A percentile compares a stretch with the other conserved stretches of the same genome.
phyloP scores from a whole-genome alignment of 768 basidiomycete genomes.

The Trametes coccinea region DNA sequence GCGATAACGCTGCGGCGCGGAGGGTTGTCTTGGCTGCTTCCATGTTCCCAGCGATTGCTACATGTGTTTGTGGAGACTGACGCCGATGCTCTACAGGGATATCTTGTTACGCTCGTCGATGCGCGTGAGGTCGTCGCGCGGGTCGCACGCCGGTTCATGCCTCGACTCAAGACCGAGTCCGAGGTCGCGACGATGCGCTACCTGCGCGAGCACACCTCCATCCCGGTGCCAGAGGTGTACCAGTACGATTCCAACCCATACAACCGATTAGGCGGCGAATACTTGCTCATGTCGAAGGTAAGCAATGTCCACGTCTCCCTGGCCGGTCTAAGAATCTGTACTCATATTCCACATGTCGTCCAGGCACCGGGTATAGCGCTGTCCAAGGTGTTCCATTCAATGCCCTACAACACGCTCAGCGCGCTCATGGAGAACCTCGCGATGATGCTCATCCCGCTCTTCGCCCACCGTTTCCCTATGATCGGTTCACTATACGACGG shows the following conservation, averaged over 20 bases:
- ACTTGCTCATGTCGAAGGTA: constrained; percentile 86
- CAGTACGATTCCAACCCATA: constrained; percentile 82
- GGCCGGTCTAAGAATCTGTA: background rate
- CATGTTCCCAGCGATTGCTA: background rate
- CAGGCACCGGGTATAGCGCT: constrained; percentile 78
- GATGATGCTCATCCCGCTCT: constrained; percentile 66
- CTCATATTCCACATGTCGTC: background rate
- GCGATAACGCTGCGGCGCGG: background rate
- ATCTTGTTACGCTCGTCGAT: constrained; percentile 68
- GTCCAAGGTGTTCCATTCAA: constrained; percentile 66
- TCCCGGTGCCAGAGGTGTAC: constrained; percentile 77
- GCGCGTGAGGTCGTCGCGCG: constrained; percentile 68
- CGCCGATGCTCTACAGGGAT: constrained; percentile 51
- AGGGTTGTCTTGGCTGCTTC: background rate
- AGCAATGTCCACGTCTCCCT: constrained; percentile 22
- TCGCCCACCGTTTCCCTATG: constrained; percentile 71
- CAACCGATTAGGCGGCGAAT: constrained; percentile 83
- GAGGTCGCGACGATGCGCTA: constrained; percentile 87
- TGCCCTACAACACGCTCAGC: constrained; percentile 65
- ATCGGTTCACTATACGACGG: constrained; percentile 77
- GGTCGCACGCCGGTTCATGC: constrained; percentile 85
- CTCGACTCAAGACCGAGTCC: constrained; percentile 82
- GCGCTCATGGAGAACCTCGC: constrained; percentile 70
- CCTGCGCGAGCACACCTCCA: constrained; percentile 63
- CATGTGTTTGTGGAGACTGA: constrained; percentile 4